Base-by-base conservation (phyloP, 2,329 filamentous ascomycete genomes). In the Teratosphaeria zuluensis region DNA sequence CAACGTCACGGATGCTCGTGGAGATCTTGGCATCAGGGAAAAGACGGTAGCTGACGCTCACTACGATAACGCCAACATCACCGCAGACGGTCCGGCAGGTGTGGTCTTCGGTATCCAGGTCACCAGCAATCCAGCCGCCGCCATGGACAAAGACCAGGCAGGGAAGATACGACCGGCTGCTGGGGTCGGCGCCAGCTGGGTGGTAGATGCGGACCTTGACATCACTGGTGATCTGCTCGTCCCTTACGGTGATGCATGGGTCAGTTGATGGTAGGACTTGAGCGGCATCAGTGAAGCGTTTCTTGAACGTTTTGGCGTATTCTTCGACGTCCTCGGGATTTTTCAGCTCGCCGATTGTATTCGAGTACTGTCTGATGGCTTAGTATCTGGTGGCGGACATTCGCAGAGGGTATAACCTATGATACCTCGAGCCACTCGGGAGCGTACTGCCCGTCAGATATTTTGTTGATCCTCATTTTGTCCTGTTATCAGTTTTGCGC, bases 1-100 rank as follows among this genome's bases (percentile, higher is more conserved):
- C 53, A 33, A 59, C 78, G 61, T 80, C 78, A 32, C 77, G 66
- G 16, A 75, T 66, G 28, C 74, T 72, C 1, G 70, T 70, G 5
- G 77, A 78, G 30, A 35, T 16, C 12, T 32, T 42, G 19, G 21
- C 54, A 7, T 58, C 5, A 68, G 59, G 3, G 58, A 63, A 55
- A 59, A 61, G 24, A 64, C 61, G n/a, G 64, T 65, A 53, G 42
- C 66, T 56, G 55, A 65, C 63, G 14, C 61, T 56, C 5, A 68
- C 55, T 5, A 65, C 57, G 21, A 53, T 31, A 19, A 14, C 28
- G 51, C 31, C 31, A 3, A 53, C 24, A n/a, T 53, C 51, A 31
- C 51, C 51, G 21, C 51, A 53, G 4, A 53, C 51, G 28, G 51
- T 53, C 11, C 61, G 61, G 57, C 66, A 68, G n/a, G 65, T 30